Conservation (phyloP, 805 yeast species). For the Wickerhamiella sergipiensis region DNA sequence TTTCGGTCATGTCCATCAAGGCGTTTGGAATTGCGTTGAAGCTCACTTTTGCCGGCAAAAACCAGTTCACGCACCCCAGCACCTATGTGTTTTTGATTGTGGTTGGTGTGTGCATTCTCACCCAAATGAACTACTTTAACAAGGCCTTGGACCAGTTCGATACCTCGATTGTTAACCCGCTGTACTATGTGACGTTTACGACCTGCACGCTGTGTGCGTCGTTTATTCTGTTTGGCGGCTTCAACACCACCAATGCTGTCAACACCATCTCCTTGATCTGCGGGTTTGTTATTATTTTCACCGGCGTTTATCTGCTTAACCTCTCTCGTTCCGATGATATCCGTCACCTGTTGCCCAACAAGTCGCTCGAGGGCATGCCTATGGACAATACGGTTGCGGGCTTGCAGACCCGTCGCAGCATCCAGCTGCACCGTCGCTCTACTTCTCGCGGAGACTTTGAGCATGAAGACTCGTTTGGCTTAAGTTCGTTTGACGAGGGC, state of each 20-base stretch:
- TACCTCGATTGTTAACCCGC: conserved; percentile 81
- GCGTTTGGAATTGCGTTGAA: conserved; percentile 88
- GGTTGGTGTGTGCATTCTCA: conserved; percentile 67
- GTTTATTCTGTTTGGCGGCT: conserved; percentile 72
- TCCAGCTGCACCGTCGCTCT: conserved; percentile 41
- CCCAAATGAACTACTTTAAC: conserved; percentile 90
- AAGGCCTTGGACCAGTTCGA: conserved; percentile 89
- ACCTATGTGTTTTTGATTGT: conserved; percentile 71
- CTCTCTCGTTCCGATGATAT: conserved; percentile 43
- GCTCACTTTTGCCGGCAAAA: conserved; percentile 69
- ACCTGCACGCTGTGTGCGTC: conserved; percentile 79
- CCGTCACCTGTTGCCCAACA: conserved; percentile 28
- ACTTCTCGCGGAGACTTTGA: conserved; percentile 4
- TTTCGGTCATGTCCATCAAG: conserved; percentile 81
- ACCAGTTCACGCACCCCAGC: conserved; percentile 74
- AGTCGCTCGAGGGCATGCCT: conserved; percentile 57
- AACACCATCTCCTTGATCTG: conserved; percentile 69
- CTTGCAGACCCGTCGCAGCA: conserved; percentile 59
- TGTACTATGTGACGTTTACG: conserved; percentile 83
- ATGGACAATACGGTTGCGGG: conserved; percentile 76
- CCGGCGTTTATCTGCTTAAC: conserved; percentile 75
- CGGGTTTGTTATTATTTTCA: conserved; percentile 76
- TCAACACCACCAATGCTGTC: conserved; percentile 68
- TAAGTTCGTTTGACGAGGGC: background rate
- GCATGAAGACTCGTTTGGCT: conserved; percentile 3